Conservation (phyloP, 2,329 filamentous ascomycete genomes). For the Aspergillus sp. region DNA sequence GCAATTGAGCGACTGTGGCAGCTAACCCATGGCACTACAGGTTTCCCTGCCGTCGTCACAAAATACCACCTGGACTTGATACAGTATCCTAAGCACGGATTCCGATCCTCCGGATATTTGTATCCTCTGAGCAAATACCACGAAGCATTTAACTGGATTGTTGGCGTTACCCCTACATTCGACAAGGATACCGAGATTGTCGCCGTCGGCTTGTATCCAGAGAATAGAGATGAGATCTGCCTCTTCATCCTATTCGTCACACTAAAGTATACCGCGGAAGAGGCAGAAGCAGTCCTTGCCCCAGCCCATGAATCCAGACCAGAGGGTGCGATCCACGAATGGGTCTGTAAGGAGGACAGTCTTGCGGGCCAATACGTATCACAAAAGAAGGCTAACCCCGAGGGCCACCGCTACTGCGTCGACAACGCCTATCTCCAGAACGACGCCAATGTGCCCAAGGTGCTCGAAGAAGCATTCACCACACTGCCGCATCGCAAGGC, state of each 20-base stretch:
- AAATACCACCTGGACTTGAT: constrained; percentile 53
- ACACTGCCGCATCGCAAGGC: constrained; percentile 52
- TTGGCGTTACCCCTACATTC: constrained; percentile 24
- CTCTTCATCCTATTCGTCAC: constrained; percentile 17
- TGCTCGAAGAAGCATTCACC: constrained; percentile 54
- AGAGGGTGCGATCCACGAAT: constrained; percentile 39
- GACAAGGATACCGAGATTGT: constrained; percentile 31
- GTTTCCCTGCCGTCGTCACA: constrained; percentile 58
- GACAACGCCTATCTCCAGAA: constrained; percentile 59
- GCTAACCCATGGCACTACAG: too few species aligned
- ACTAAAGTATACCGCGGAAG: constrained; percentile 21
- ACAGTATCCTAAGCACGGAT: constrained; percentile 25
- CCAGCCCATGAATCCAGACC: constrained; percentile 41
- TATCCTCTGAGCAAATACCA: constrained; percentile 53
- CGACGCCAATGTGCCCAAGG: constrained; percentile 50
- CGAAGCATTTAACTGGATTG: constrained; percentile 54
- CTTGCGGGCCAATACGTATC: constrained; percentile 41
- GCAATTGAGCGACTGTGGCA: too few species aligned
- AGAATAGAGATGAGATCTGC: constrained; percentile 32
- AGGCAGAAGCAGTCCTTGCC: constrained; percentile 23
- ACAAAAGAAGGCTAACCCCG: constrained; percentile 54
- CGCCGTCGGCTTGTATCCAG: constrained; percentile 40
- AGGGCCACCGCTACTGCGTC: constrained; percentile 53
- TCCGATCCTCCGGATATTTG: constrained; percentile 49
- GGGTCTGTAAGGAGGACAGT: constrained; percentile 41